phyloP scores from a whole-genome alignment of 768 basidiomycete species.

The Mycena filopes region DNA sequence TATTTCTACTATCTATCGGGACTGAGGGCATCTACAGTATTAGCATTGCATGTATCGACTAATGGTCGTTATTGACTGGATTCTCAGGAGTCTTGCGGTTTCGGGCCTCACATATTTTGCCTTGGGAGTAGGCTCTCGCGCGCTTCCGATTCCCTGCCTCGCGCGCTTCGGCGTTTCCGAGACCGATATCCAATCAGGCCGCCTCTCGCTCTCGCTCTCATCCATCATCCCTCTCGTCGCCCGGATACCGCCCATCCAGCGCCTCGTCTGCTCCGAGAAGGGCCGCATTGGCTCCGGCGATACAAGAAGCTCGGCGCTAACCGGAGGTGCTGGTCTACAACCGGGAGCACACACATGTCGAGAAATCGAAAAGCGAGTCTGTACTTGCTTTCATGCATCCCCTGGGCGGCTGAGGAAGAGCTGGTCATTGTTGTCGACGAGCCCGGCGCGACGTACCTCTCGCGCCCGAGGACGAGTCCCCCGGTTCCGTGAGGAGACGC shows the following conservation, averaged over 20 bases:
- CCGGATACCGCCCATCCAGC: constrained; percentile 15
- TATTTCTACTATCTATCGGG: no score
- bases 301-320: constrained; percentile 18
- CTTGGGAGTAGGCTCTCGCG: no score
- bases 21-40: no score
- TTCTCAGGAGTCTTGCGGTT: no score
- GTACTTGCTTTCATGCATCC: constrained; percentile 16
- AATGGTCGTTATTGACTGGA: no score
- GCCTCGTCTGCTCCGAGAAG: constrained; percentile 23
- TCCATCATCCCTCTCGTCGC: constrained; percentile 29
- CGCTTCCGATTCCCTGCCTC: neutral
- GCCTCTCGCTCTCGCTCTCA: constrained; percentile 21
- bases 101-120: no score
- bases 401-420: neutral
- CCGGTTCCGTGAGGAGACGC: constrained; percentile 25
- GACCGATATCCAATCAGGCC: constrained; percentile 20
- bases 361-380: constrained; percentile 5
- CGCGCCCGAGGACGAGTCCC: constrained; percentile 16
- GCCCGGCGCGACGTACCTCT: neutral
- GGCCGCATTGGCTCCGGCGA: neutral
- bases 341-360: constrained; percentile 15
- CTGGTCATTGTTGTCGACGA: constrained; percentile 11
- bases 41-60: no score
- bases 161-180: constrained; percentile 17
- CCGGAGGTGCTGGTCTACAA: constrained; percentile 28